Evolutionary conservation across 257 asterid genomes (phyloP).

Genomic region (Echium plantagineum): DNA sequence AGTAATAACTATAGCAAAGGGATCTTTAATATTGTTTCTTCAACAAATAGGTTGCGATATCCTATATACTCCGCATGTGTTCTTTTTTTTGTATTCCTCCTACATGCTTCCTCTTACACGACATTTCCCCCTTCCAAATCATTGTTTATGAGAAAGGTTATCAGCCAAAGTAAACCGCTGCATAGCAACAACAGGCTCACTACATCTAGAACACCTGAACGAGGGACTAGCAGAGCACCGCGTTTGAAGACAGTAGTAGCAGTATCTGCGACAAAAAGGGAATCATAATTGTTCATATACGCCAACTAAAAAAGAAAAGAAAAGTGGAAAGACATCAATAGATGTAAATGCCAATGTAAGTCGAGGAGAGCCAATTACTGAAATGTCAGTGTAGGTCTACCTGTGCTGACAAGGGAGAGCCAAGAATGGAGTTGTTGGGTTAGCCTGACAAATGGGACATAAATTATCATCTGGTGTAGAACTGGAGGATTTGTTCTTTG

Average conservation of each 20-base stretch:
- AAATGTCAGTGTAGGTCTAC: constrained; percentile 17
- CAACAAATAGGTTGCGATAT: no score
- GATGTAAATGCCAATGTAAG: no score
- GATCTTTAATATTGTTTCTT: no score
- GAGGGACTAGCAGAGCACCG: constrained; percentile 70
- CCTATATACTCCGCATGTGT: no score
- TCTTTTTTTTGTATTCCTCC: no score
- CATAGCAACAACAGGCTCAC: constrained; percentile 80
- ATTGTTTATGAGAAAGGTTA: constrained; percentile 23
- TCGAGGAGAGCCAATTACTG: no score
- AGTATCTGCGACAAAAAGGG: constrained; percentile 45
- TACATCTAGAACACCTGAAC: constrained; percentile 74
- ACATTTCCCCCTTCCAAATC: constrained; percentile 3
- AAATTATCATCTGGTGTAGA: constrained; percentile 51
- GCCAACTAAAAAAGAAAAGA: neutral
- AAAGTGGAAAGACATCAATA: neutral
- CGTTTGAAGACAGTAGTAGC: constrained; percentile 81
- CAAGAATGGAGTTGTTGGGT: constrained; percentile 77
- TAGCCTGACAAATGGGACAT: constrained; percentile 79
- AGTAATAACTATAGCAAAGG: no score
- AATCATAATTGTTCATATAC: no score
- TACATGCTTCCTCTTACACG: no score
- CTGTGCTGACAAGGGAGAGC: constrained; percentile 96
- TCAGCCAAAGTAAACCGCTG: constrained; percentile 40
- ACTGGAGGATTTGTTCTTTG: constrained; percentile 63